Evolutionary conservation across 2,329 filamentous ascomycete species (phyloP).

Genomic region (Trichoderma citrinoviride): DNA sequence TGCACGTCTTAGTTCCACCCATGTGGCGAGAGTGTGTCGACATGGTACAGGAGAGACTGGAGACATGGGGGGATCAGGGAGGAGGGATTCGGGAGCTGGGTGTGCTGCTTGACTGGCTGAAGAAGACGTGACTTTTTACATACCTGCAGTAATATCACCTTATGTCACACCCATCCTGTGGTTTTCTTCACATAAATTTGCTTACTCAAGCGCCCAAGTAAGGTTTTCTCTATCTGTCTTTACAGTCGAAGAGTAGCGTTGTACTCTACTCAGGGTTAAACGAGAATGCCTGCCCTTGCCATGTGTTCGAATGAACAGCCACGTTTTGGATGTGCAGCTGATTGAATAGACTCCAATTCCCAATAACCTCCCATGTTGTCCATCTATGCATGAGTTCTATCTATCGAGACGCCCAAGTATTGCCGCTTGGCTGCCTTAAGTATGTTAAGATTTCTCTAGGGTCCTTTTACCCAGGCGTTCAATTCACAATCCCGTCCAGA

Average conservation of each 20-base stretch:
- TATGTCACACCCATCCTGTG: not conserved
- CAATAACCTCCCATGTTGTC: too few species aligned
- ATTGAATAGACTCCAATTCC: too few species aligned
- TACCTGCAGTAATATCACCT: not conserved
- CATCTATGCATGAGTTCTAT: not conserved
- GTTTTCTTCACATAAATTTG: not conserved
- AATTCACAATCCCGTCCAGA: not conserved
- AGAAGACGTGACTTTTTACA: not conserved
- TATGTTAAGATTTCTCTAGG: too few species aligned
- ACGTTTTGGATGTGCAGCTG: too few species aligned
- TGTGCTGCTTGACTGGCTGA: not conserved
- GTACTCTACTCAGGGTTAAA: too few species aligned
- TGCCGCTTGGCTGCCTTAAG: too few species aligned
- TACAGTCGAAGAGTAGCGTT: too few species aligned
- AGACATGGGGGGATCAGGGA: constrained; percentile 4
- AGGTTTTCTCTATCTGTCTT: too few species aligned
- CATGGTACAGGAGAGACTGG: constrained; percentile 1
- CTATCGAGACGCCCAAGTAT: too few species aligned
- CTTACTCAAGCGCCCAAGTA: not conserved
- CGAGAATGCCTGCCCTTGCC: too few species aligned
- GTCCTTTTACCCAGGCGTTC: not conserved
- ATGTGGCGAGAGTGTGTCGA: constrained; percentile 3
- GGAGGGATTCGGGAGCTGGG: not conserved
- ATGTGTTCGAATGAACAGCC: too few species aligned
- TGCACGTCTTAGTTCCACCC: not conserved